These are phyloP conservation scores for Herpetospermum pedunculosum DNA, from an alignment of 306 rosid species.

Conservation along the genomic window DNA sequence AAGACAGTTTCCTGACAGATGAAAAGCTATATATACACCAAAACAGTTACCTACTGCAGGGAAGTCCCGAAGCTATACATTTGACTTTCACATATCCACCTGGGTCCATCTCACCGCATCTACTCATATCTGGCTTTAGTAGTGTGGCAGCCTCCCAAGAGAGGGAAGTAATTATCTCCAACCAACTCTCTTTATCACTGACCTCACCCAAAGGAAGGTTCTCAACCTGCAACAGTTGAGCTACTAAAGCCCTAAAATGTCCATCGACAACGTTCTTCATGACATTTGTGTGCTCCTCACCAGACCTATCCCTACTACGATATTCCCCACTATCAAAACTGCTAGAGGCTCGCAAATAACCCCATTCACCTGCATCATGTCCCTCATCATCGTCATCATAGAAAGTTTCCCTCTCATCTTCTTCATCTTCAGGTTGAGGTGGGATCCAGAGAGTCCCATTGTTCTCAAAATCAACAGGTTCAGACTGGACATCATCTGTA, in stretches of 20 bases:
- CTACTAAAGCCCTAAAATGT: constrained; percentile 87
- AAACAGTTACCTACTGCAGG: constrained; percentile 42
- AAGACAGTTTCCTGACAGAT: neutral
- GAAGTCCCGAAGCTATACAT: constrained; percentile 79
- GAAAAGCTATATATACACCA: neutral
- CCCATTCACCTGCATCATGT: constrained; percentile 69
- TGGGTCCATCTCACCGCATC: constrained; percentile 94
- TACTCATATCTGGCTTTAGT: constrained; percentile 90
- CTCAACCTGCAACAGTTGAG: constrained; percentile 88
- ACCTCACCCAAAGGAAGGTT: constrained; percentile 53
- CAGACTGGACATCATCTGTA: constrained; percentile 42
- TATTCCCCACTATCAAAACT: constrained; percentile 63
- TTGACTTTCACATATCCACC: constrained; percentile 91
- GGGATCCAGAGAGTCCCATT: constrained; percentile 95
- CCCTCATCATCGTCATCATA: constrained; percentile 70
- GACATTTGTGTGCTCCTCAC: constrained; percentile 66
- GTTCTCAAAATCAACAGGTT: constrained; percentile 91
- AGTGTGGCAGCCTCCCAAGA: constrained; percentile 97
- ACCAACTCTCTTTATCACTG: constrained; percentile 59
- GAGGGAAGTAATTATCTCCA: constrained; percentile 74
- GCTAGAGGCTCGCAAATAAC: constrained; percentile 41
- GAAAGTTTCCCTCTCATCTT: constrained; percentile 66
- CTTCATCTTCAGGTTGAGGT: constrained; percentile 93
- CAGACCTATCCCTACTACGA: constrained; percentile 55
- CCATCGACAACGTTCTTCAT: constrained; percentile 89